Conservation (phyloP, 2,329 filamentous ascomycete genomes). For the Xylariaceae sp. region DNA sequence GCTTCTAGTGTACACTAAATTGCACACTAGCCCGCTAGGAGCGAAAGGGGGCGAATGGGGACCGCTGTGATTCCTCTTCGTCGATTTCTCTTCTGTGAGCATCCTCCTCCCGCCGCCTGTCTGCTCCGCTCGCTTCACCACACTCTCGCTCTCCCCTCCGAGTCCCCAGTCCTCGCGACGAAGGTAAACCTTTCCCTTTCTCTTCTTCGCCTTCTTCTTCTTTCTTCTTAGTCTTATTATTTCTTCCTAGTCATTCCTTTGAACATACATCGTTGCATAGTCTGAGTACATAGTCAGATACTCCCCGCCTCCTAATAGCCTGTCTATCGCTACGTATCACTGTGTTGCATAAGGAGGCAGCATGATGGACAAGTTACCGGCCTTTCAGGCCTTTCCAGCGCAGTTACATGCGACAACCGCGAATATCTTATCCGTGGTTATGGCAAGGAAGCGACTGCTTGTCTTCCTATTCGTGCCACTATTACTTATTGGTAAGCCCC, state of each 20-base stretch:
- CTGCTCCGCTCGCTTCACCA: conserved; percentile 6
- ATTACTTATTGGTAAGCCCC: conserved; percentile 25
- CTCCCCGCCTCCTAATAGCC: background rate
- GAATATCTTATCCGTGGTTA: conserved; percentile 24
- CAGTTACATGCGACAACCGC: conserved; percentile 20
- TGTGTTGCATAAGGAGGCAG: background rate
- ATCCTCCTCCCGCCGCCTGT: conserved; percentile 6
- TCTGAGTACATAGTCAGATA: conserved; percentile 7
- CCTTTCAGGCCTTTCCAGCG: conserved; percentile 21
- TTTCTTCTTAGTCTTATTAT: background rate
- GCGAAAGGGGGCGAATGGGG: conserved; percentile 16
- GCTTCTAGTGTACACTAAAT: background rate
- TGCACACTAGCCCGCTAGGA: conserved; percentile 5
- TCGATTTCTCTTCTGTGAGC: conserved; percentile 13
- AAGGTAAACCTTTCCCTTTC: conserved; percentile 7
- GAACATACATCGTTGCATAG: conserved; percentile 6
- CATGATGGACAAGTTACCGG: conserved; percentile 28
- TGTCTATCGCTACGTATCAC: background rate
- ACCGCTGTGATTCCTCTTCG: conserved; percentile 6
- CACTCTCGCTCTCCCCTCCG: background rate
- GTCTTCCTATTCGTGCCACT: conserved; percentile 27
- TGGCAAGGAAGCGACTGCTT: conserved; percentile 28
- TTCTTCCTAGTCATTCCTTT: conserved; percentile 19
- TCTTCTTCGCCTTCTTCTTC: conserved; percentile 10
- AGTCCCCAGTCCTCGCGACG: conserved; percentile 9